phyloP scores from a whole-genome alignment of 2,329 filamentous ascomycete genomes.

The Gnomoniopsis smithogilvyi region DNA sequence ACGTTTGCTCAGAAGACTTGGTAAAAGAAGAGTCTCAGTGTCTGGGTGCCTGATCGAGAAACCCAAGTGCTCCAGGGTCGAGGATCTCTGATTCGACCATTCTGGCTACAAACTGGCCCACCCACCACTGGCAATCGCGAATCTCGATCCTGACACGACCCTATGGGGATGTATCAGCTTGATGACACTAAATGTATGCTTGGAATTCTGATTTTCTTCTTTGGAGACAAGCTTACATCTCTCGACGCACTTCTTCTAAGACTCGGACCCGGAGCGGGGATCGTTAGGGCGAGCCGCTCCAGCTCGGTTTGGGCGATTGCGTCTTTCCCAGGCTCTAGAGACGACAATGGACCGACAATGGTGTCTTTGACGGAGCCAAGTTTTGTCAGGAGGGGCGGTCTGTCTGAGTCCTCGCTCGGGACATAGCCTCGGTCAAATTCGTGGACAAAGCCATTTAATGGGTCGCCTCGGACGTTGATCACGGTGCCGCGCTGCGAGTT shows the following conservation, averaged over 20 bases:
- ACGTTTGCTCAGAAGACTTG: no score
- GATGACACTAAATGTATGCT: accelerated
- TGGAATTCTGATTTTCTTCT: background rate
- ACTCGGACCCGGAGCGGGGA: conserved; percentile 3
- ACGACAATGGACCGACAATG: background rate
- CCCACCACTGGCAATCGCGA: conserved; percentile 9
- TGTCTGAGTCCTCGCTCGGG: conserved; percentile 3
- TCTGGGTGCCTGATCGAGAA: conserved; percentile 3
- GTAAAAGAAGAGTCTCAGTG: background rate
- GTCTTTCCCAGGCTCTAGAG: background rate
- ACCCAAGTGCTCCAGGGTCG: background rate
- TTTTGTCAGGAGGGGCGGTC: background rate
- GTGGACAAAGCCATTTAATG: conserved; percentile 5
- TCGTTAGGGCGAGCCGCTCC: conserved; percentile 4
- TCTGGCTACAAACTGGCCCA: background rate
- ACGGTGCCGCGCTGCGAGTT: background rate
- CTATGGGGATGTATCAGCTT: background rate
- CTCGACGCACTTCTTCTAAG: conserved; percentile 4
- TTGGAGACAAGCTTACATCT: background rate
- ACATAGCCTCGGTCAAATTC: conserved; percentile 11
- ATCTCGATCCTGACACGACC: conserved; percentile 7
- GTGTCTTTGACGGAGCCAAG: background rate
- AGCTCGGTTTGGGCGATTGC: background rate
- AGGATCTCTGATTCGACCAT: conserved; percentile 4
- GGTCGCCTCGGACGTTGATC: conserved; percentile 9